Evolutionary conservation across 148 eudicot species (phyloP).

Genomic region (Fagopyrum esculentum): DNA sequence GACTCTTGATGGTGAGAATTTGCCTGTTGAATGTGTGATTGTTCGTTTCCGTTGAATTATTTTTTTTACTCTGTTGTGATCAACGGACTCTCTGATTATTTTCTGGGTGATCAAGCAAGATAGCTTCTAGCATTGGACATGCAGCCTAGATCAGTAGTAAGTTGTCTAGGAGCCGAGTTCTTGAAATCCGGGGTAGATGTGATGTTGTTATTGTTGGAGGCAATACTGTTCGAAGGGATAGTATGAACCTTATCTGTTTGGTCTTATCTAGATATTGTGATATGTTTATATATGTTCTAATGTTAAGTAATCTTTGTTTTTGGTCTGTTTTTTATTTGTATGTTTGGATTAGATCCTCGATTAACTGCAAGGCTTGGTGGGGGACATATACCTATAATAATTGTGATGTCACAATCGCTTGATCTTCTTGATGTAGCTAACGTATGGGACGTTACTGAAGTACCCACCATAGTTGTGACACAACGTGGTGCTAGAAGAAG

Average conservation of each 20-base stretch:
- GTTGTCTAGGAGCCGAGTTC: slow-evolving; percentile 67
- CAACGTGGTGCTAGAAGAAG: too few species aligned
- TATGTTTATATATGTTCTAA: slow-evolving; percentile 13
- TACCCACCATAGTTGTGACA: too few species aligned
- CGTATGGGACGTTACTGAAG: too few species aligned
- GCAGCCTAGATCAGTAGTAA: slow-evolving; percentile 95
- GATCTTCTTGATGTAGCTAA: too few species aligned
- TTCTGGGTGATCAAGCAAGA: slow-evolving; percentile 59
- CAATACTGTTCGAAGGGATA: slow-evolving; percentile 87
- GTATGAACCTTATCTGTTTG: slow-evolving; percentile 48
- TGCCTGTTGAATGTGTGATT: background rate
- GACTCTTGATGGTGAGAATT: slow-evolving; percentile 78
- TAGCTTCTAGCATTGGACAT: slow-evolving; percentile 83
- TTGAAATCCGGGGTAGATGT: slow-evolving; percentile 87
- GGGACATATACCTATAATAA: too few species aligned
- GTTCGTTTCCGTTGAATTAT: background rate
- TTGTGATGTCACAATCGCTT: too few species aligned
- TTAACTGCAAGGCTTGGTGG: too few species aligned
- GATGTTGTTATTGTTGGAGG: slow-evolving; percentile 98
- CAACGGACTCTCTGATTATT: background rate
- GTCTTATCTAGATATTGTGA: slow-evolving; percentile 17
- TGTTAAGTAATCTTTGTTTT: background rate
- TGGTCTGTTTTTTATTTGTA: too few species aligned
- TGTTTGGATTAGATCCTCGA: too few species aligned
- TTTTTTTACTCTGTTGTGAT: background rate